Percentiles rank a stretch among this genome's conserved stretches.
Evolutionary conservation across 805 yeast species (phyloP).

Genomic region (Cyberlindnera veronae): DNA sequence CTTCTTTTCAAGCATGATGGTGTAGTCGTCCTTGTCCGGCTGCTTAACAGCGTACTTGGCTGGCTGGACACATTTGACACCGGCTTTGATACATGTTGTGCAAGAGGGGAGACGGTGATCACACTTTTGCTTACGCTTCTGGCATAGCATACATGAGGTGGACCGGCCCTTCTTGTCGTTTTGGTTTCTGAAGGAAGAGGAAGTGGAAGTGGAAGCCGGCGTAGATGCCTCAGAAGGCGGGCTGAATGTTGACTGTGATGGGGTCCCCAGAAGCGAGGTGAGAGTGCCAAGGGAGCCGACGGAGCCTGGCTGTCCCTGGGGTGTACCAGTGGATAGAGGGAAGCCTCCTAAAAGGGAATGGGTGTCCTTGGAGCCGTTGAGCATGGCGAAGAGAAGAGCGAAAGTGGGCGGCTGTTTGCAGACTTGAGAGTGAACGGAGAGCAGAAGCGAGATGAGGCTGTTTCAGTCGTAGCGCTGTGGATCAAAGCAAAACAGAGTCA

Average conservation of each 20-base stretch:
- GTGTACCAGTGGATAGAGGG: slow-evolving; percentile 6
- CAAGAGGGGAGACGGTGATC: slow-evolving; percentile 64
- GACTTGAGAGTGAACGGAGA: slow-evolving; percentile 8
- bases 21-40: slow-evolving; percentile 53
- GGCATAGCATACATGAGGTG: slow-evolving; percentile 53
- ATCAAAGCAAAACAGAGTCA: too few relatives aligned
- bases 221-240: slow-evolving; percentile 4
- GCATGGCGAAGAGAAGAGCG: background rate
- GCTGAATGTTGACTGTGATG: background rate
- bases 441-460: too few relatives aligned
- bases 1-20: slow-evolving; percentile 51
- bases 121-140: slow-evolving; percentile 59
- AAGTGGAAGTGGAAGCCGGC: slow-evolving; percentile 6
- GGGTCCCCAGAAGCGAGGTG: background rate
- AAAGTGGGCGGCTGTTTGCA: slow-evolving; percentile 2
- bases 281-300: too few relatives aligned
- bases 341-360: slow-evolving; percentile 10
- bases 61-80: slow-evolving; percentile 60
- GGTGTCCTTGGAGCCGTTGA: slow-evolving; percentile 4
- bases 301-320: background rate
- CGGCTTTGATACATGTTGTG: slow-evolving; percentile 63
- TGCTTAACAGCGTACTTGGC: slow-evolving; percentile 47
- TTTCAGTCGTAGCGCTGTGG: too few relatives aligned
- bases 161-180: slow-evolving; percentile 53
- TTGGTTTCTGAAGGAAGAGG: slow-evolving; percentile 17